Conservation (phyloP, 2,329 filamentous ascomycete genomes). For the Claviceps paspali region DNA sequence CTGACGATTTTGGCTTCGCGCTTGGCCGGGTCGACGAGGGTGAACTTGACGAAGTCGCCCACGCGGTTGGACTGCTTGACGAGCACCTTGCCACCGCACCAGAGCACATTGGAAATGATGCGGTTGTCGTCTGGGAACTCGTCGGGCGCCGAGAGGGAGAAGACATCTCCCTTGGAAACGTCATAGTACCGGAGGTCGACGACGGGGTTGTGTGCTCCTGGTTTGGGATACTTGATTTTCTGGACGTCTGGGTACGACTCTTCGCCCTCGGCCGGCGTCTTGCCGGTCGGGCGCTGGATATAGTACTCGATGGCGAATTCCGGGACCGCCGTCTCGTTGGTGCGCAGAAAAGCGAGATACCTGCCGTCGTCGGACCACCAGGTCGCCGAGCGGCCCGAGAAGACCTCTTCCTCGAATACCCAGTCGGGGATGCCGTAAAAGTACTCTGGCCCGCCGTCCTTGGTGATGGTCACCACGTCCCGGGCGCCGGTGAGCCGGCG, state of each 20-base stretch:
- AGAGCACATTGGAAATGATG: slow-evolving; percentile 84
- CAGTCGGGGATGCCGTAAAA: slow-evolving; percentile 97
- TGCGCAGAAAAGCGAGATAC: slow-evolving; percentile 80
- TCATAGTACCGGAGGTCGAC: slow-evolving; percentile 87
- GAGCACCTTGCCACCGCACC: slow-evolving; percentile 73
- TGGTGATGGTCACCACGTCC: slow-evolving; percentile 58
- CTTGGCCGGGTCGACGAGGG: slow-evolving; percentile 63
- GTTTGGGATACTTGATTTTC: slow-evolving; percentile 94
- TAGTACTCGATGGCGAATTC: slow-evolving; percentile 93
- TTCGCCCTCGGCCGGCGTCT: slow-evolving; percentile 47
- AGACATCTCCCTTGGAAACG: slow-evolving; percentile 58
- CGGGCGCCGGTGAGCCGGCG: slow-evolving; percentile 41
- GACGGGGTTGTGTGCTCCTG: slow-evolving; percentile 81
- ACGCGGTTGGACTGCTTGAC: slow-evolving; percentile 90
- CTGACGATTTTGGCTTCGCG: slow-evolving; percentile 67
- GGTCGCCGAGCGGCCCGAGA: slow-evolving; percentile 63
- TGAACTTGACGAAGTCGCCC: slow-evolving; percentile 77
- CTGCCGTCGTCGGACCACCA: slow-evolving; percentile 93
- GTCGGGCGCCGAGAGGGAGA: slow-evolving; percentile 60
- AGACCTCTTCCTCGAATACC: slow-evolving; percentile 66
- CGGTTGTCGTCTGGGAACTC: slow-evolving; percentile 70
- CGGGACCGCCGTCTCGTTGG: slow-evolving; percentile 83
- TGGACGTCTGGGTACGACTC: slow-evolving; percentile 84
- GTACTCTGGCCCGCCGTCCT: slow-evolving; percentile 70
- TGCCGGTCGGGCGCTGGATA: slow-evolving; percentile 68